Evolutionary conservation across 192 early-diverging fungal genomes (phyloP), one percentile per base, ranked within the genome.

Genomic region (Entomortierella parvispora): DNA sequence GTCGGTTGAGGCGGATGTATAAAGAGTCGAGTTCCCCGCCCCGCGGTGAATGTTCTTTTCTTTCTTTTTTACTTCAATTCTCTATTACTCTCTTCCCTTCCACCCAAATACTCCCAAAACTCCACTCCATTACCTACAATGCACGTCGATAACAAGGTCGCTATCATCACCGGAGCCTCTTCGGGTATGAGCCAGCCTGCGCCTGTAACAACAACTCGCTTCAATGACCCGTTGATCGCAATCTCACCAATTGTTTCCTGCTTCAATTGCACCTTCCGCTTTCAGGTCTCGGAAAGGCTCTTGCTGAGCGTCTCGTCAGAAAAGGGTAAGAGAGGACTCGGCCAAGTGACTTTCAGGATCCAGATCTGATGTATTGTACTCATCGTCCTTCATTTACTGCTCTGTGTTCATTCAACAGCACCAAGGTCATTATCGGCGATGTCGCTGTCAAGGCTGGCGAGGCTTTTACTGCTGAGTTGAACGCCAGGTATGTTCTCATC

Each of bases 101-200:
- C 37, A 10, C 17, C 17, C 43, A 44, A 33, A 15, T 43, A 37
- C 23, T 46, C 37, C 12, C n/a, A 37, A 40, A 40, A 37, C 37
- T 40, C 18, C 18, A 62, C 17, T 23, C 26, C n/a, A n/a, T n/a
- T n/a, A n/a, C n/a, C n/a, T n/a, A n/a, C 22, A 25, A 76, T 76
- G 72, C 64, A 63, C 51, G 71, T 83, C 48, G 59, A 66, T 17
- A 87, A 81, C 67, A 91, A 90, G 45, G 84, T 90, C 31, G 90
- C 87, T 0, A 81, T 93, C 55, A 86, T 93, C 65, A 93, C 91
- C 17, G 91, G 91, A 26, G 87, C 81, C 11, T 83, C 90, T 12
- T 87, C 88, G 1, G 91, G 72, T 76, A 55, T n/a, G n/a, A n/a
- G n/a, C n/a, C n/a, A n/a, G n/a, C n/a, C n/a, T n/a, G n/a, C n/a